Conservation (phyloP, 2,329 filamentous ascomycete genomes). For the Neobulgaria alba region DNA sequence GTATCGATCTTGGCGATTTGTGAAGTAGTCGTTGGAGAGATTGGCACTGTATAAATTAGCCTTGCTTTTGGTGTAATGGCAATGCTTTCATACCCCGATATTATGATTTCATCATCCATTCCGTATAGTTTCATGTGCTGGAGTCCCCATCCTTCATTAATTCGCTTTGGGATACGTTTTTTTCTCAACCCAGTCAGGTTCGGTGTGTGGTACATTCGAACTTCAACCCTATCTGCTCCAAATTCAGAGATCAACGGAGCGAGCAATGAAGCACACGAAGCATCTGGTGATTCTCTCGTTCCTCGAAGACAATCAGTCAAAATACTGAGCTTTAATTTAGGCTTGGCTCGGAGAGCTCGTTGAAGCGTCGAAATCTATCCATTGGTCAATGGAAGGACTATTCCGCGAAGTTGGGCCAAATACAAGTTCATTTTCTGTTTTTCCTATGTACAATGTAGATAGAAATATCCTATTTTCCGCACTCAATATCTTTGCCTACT, state of each 20-base stretch:
- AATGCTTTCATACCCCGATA: slow-evolving; percentile 59
- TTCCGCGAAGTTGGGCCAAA: slow-evolving; percentile 17
- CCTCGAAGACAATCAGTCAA: slow-evolving; percentile 86
- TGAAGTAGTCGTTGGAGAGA: slow-evolving; percentile 89
- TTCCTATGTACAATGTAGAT: slow-evolving; percentile 95
- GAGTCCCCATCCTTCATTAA: slow-evolving; percentile 96
- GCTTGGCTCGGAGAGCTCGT: slow-evolving; percentile 64
- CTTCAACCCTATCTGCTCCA: slow-evolving; percentile 73
- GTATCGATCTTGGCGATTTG: slow-evolving; percentile 89
- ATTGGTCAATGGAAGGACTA: slow-evolving; percentile 9
- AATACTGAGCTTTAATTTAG: slow-evolving; percentile 73
- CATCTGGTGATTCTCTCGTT: slow-evolving; percentile 77
- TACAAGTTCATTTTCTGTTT: slow-evolving; percentile 79
- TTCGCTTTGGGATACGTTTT: slow-evolving; percentile 72
- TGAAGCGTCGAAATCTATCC: slow-evolving; percentile 64
- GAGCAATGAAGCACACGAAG: slow-evolving; percentile 82
- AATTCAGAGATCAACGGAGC: slow-evolving; percentile 79
- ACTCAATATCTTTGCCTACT: slow-evolving; percentile 67
- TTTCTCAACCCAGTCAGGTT: slow-evolving; percentile 86
- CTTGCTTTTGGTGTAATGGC: slow-evolving; percentile 1
- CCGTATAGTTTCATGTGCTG: slow-evolving; percentile 99
- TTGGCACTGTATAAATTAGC: slow-evolving; percentile 53
- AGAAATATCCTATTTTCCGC: slow-evolving; percentile 78
- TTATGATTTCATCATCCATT: slow-evolving; percentile 87
- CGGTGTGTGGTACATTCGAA: slow-evolving; percentile 97